Conservation (phyloP, 2,329 filamentous ascomycete genomes). For the Botrytis cinerea region DNA sequence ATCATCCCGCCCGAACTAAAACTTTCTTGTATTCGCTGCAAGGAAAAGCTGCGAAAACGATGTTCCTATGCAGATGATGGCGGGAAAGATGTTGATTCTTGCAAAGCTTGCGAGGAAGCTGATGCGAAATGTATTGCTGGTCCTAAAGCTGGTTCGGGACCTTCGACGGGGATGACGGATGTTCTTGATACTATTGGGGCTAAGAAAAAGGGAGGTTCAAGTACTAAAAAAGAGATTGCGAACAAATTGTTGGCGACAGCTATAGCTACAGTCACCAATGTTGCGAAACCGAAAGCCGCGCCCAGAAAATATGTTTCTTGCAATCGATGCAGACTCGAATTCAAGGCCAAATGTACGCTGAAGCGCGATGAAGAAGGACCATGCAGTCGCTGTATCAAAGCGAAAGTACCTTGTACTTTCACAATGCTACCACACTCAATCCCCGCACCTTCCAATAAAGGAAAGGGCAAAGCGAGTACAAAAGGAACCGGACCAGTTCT, state of each 20-base stretch:
- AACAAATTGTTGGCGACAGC: neutral
- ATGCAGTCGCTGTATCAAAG: conserved; percentile 30
- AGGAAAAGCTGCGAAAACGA: conserved; percentile 25
- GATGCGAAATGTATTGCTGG: conserved; percentile 31
- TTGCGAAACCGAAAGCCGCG: neutral
- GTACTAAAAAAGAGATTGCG: neutral
- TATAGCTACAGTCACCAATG: neutral
- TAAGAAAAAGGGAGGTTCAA: neutral
- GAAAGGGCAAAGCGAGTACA: neutral
- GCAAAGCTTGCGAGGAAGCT: conserved; percentile 31
- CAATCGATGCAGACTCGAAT: conserved; percentile 29
- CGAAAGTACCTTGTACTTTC: conserved; percentile 30
- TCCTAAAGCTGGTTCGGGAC: conserved; percentile 15
- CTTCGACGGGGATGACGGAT: conserved; percentile 10
- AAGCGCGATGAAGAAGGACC: conserved; percentile 31
- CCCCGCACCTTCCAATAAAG: neutral
- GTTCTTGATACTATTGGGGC: neutral
- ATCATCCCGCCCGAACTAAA: conserved; percentile 33
- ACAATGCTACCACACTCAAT: neutral
- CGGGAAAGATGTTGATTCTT: conserved; percentile 30
- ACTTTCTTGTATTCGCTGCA: conserved; percentile 33
- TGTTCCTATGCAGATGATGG: conserved; percentile 33
- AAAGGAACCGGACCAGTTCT: neutral
- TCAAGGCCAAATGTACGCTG: conserved; percentile 26
- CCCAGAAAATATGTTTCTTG: conserved; percentile 28